Evolutionary conservation across 1,284 basidiomycete species (phyloP).

Genomic region (Athelia sp.): DNA sequence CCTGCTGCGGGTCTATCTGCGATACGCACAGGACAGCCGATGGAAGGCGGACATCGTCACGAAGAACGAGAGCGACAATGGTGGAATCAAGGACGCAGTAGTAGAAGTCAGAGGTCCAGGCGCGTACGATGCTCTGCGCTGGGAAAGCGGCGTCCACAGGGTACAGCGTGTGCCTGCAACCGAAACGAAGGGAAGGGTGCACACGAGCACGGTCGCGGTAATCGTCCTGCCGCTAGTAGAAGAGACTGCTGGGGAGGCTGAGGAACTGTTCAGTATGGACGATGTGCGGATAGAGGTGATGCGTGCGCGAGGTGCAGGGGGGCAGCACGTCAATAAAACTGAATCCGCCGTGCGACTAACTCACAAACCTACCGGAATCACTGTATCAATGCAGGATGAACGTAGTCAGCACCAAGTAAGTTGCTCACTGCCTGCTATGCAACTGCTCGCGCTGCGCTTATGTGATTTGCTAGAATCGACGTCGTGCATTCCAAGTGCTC

Average conservation of each 20-base stretch:
- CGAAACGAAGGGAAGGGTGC: conserved; percentile 81
- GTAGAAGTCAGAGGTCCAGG: conserved; percentile 77
- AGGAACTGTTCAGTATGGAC: conserved; percentile 72
- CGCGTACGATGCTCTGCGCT: conserved; percentile 77
- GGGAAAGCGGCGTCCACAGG: conserved; percentile 94
- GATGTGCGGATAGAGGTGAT: conserved; percentile 92
- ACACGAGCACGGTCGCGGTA: conserved; percentile 90
- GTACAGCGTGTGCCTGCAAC: conserved; percentile 94
- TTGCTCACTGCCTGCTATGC: background rate
- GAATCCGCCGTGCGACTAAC: conserved; percentile 97
- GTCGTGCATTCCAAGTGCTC: conserved; percentile 85
- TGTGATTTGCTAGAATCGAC: conserved; percentile 61
- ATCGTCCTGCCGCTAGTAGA: conserved; percentile 81
- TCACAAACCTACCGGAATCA: conserved; percentile 90
- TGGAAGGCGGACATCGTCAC: conserved; percentile 56
- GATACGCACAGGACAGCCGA: conserved; percentile 48
- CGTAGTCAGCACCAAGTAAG: conserved; percentile 89
- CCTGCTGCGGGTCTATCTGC: conserved; percentile 80
- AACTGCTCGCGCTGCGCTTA: background rate
- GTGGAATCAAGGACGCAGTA: conserved; percentile 80
- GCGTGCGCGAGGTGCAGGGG: conserved; percentile 93
- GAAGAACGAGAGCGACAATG: conserved; percentile 49
- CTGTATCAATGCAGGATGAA: conserved; percentile 98
- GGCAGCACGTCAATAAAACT: conserved; percentile 99
- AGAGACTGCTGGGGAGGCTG: conserved; percentile 42